Evolutionary conservation across 352 stramenopile genomes (phyloP).

Genomic region (Pythium grandisporangium): DNA sequence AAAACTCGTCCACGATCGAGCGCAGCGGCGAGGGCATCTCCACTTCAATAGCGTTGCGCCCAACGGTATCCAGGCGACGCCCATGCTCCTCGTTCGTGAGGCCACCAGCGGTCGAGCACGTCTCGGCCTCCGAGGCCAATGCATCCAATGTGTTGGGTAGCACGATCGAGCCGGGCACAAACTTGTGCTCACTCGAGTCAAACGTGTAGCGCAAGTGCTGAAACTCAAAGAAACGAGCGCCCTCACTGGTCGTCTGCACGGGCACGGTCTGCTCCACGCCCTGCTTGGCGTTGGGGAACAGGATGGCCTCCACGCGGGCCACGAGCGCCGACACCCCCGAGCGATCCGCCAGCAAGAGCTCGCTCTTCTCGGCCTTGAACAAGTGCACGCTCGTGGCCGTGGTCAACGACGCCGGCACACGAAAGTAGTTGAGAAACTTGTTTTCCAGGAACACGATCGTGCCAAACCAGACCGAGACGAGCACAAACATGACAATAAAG

Average conservation of each 20-base stretch:
- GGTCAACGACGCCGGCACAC: conserved; percentile 6
- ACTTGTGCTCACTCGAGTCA: conserved; percentile 11
- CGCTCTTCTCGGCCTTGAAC: conserved; percentile 16
- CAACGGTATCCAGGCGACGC: conserved; percentile 13
- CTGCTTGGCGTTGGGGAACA: conserved; percentile 14
- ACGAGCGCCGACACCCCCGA: conserved; percentile 16
- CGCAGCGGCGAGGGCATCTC: conserved; percentile 16
- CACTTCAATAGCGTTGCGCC: conserved; percentile 16
- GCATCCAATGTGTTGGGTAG: conserved; percentile 9
- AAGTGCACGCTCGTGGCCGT: conserved; percentile 9
- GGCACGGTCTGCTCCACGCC: conserved; percentile 14
- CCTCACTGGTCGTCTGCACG: conserved; percentile 12
- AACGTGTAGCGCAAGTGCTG: conserved; percentile 22
- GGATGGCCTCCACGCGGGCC: conserved; percentile 7
- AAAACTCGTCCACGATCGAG: conserved; percentile 20
- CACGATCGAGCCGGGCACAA: conserved; percentile 16
- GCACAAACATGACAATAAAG: conserved; percentile 15
- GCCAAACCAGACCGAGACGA: conserved; percentile 14
- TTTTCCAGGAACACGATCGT: conserved; percentile 12
- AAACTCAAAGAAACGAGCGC: conserved; percentile 17
- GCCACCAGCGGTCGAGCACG: too few species aligned
- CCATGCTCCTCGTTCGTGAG: conserved; percentile 11
- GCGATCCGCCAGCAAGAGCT: conserved; percentile 13
- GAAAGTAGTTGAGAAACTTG: conserved; percentile 20
- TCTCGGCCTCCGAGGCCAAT: conserved; percentile 10